These are phyloP conservation scores for Sclerotinia minor DNA, from an alignment of 2,329 filamentous ascomycete species.

Conservation along the genomic window DNA sequence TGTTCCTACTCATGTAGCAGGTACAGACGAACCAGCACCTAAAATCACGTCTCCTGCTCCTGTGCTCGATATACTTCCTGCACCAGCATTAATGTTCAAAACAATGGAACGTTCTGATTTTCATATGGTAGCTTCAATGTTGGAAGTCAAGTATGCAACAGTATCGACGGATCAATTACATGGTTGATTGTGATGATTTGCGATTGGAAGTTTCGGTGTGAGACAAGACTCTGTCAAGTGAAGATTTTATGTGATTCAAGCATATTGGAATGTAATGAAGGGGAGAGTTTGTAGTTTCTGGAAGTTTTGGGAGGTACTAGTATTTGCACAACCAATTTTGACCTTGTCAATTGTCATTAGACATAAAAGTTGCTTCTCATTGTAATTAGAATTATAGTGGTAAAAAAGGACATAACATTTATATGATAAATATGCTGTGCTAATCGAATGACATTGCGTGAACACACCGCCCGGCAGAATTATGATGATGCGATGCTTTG, in stretches of 20 bases:
- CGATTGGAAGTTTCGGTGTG: background rate
- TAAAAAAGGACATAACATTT: constrained; percentile 3
- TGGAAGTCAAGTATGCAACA: constrained; percentile 20
- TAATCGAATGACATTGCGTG: too few species aligned
- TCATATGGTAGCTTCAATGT: constrained; percentile 18
- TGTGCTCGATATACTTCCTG: constrained; percentile 9
- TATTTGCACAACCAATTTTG: constrained; percentile 26
- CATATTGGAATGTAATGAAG: constrained; percentile 23
- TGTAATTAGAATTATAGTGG: constrained; percentile 23
- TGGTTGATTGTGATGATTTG: background rate
- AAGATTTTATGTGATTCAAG: constrained; percentile 4
- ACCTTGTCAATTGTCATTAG: constrained; percentile 14
- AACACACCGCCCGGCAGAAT: constrained; percentile 25
- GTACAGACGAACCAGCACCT: background rate
- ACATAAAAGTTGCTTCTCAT: constrained; percentile 16
- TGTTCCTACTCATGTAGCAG: constrained; percentile 4
- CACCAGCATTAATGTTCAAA: constrained; percentile 11
- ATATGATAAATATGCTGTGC: background rate
- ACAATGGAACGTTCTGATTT: constrained; percentile 4
- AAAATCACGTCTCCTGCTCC: constrained; percentile 4
- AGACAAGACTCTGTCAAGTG: background rate
- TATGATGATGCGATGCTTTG: background rate
- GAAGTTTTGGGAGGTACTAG: constrained; percentile 20
- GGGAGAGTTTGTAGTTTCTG: constrained; percentile 13
- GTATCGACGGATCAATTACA: background rate